These are phyloP conservation scores for Phytophthora megakarya DNA, from an alignment of 352 stramenopile species.

Conservation along the genomic window DNA sequence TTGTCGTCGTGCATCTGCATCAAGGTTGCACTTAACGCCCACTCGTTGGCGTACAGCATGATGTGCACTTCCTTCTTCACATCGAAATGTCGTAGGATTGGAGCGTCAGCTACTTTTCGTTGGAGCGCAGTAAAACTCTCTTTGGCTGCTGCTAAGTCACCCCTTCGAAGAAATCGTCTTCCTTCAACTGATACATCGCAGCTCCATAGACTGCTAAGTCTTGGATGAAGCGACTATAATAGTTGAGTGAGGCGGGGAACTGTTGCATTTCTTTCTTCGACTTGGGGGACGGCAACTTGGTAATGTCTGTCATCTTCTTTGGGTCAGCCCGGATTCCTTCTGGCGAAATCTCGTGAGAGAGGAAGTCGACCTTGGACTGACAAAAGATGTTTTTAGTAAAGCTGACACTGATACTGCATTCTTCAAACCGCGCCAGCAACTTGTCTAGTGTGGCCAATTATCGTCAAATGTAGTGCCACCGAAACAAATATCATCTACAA, in stretches of 20 bases:
- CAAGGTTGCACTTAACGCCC: slow-evolving; percentile 22
- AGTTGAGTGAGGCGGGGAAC: slow-evolving; percentile 27
- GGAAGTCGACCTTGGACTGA: slow-evolving; percentile 14
- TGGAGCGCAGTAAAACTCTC: slow-evolving; percentile 20
- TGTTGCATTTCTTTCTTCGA: slow-evolving; percentile 27
- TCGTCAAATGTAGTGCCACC: background rate
- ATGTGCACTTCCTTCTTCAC: background rate
- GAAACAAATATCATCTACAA: background rate
- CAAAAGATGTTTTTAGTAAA: slow-evolving; percentile 30
- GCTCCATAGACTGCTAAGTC: slow-evolving; percentile 22
- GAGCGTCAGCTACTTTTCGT: slow-evolving; percentile 2
- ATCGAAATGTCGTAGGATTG: slow-evolving; percentile 22
- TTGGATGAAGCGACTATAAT: slow-evolving; percentile 38
- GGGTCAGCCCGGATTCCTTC: slow-evolving; percentile 15
- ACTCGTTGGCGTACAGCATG: slow-evolving; percentile 28
- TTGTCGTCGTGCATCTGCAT: slow-evolving; percentile 12
- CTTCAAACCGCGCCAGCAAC: slow-evolving; percentile 11
- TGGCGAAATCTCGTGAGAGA: slow-evolving; percentile 14
- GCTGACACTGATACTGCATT: slow-evolving; percentile 33
- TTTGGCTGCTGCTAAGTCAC: background rate
- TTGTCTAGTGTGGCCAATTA: background rate
- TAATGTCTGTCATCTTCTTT: slow-evolving; percentile 13
- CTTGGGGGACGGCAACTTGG: slow-evolving; percentile 7
- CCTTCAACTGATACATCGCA: slow-evolving; percentile 21
- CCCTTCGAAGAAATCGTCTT: slow-evolving; percentile 7